Base-by-base conservation (phyloP, 345 rosid species). In the Brassica incana region DNA sequence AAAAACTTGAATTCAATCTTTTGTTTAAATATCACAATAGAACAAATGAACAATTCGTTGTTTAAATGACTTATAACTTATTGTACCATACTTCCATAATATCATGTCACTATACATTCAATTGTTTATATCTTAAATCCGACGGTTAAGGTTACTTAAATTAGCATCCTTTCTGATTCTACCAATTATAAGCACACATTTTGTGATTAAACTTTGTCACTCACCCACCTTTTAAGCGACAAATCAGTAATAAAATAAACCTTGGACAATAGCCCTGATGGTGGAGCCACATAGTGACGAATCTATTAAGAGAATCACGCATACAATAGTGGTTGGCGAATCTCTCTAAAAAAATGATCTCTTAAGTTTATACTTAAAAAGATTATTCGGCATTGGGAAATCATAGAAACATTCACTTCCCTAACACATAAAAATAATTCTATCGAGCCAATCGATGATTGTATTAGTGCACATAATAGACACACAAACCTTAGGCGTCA, bases 231-330 rank as follows among this genome's bases (percentile, higher is more conserved):
- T 72, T 72, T 18, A 16, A 30, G 71, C 52, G 77, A 78, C 10
- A 78, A 58, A 66, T 5, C 38, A 30, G 40, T 18, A 43, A 58
- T 72, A 29, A 65, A 71, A 65, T 15, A 65, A n/a, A 54, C 2
- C 43, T 54, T 78, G 50, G 36, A 40, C 27, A 59, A 78, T 54
- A 27, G 27, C 67, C 61, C 77, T 72, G 27, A 60, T 72, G 77
- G 77, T 64, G 72, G 71, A 45, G 5, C 65, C 27, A 77, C 65
- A 50, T 48, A 48, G 75, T 54, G 65, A 71, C 72, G 73, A 66
- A 72, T 72, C 73, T 56, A 65, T 65, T 66, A 65, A 38, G 62
- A 78, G 77, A 78, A 72, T 78, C 77, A 78, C 30, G 38, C 68
- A 72, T 30, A 56, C 30, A 40, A 56, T 66, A 72, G 61, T 78